Conservation (phyloP, 2,329 filamentous ascomycete genomes). For the Incumbomyces lentus region DNA sequence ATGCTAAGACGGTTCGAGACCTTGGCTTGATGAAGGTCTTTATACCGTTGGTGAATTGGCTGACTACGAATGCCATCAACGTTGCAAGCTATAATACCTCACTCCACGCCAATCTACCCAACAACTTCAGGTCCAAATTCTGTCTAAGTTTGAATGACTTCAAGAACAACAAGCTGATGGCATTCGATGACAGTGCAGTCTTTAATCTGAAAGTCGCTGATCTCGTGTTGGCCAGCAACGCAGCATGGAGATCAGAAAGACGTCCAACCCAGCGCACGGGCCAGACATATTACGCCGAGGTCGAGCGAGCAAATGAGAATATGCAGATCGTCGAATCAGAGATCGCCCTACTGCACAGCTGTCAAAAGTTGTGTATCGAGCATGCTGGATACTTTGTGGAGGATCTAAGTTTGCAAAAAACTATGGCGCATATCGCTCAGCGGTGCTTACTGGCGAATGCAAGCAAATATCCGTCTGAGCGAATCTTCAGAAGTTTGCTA, state of each 20-base stretch:
- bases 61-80: conserved; percentile 63
- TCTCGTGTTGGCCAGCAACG: conserved; percentile 65
- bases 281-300: conserved; percentile 58
- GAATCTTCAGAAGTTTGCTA: conserved; percentile 69
- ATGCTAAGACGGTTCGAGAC: conserved; percentile 66
- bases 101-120: conserved; percentile 72
- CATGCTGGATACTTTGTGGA: conserved; percentile 54
- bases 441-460: conserved; percentile 73
- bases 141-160: conserved; percentile 66
- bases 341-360: conserved; percentile 64
- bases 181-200: conserved; percentile 60
- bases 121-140: conserved; percentile 74
- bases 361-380: conserved; percentile 80
- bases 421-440: conserved; percentile 63
- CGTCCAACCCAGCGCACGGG: neutral
- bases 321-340: conserved; percentile 87
- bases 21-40: conserved; percentile 58
- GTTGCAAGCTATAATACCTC: conserved; percentile 80
- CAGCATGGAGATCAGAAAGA: conserved; percentile 66
- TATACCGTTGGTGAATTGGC: conserved; percentile 66
- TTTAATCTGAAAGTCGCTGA: conserved; percentile 71
- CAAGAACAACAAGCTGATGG: conserved; percentile 61
- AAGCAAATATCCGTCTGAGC: conserved; percentile 59
- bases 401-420: conserved; percentile 50
- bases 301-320: conserved; percentile 80